Conservation (phyloP, 371 early-diverging fungal species). For the Rhizopus microsporus region DNA sequence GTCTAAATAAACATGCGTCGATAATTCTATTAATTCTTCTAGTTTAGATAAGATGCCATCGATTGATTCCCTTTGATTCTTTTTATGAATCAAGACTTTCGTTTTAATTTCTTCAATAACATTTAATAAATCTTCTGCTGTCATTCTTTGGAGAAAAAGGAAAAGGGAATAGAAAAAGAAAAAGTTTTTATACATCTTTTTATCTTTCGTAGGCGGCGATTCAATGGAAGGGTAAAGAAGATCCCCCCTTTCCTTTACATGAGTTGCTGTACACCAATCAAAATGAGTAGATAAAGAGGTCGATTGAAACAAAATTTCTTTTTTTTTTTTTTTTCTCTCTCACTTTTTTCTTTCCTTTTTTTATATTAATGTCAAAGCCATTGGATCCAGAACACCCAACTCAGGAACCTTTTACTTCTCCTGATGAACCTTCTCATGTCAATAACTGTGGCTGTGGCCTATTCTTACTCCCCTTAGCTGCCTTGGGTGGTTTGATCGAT, state of each 20-base stretch:
- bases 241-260: too few relatives aligned
- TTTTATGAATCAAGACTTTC: conserved; percentile 5
- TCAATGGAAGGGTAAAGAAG: conserved; percentile 3
- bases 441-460: conserved; percentile 33
- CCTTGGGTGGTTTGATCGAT: conserved; percentile 34
- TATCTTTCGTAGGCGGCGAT: conserved; percentile 5
- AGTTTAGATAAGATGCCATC: conserved; percentile 23
- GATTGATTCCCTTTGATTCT: conserved; percentile 6
- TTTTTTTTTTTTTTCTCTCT: too few relatives aligned
- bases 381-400: conserved; percentile 22
- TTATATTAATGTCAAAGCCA: too few relatives aligned
- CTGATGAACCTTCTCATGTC: conserved; percentile 30
- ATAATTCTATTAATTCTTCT: conserved; percentile 33
- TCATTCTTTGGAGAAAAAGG: not conserved
- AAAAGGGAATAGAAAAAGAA: conserved; percentile 1
- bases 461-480: conserved; percentile 32
- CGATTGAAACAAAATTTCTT: not conserved
- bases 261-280: too few relatives aligned
- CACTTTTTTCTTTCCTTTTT: too few relatives aligned
- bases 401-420: conserved; percentile 30
- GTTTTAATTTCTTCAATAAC: conserved; percentile 4
- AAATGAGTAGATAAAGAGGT: not conserved
- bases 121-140: conserved; percentile 5
- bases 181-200: not conserved
- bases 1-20: conserved; percentile 39